Base-by-base conservation (phyloP, 129 eudicot genomes). In the Centella asiatica region DNA sequence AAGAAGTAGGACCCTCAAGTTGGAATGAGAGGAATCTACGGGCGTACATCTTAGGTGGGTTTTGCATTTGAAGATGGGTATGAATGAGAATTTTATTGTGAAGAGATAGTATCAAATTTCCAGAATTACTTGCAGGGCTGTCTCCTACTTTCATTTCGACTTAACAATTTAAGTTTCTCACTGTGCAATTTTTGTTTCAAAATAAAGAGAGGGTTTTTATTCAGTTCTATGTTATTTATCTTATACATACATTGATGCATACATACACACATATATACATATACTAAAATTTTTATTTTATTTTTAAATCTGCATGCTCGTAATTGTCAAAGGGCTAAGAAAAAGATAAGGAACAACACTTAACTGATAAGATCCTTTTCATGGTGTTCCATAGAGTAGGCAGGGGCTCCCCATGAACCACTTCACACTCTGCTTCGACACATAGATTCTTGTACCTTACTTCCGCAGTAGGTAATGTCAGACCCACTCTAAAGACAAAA, bases 341-440 rank as follows among this genome's bases (percentile, higher is more conserved):
- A 48, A 48, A 22, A 5, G 53, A 9, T 1, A 48, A 12, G 47
- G 4, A 42, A 42, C 47, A 42, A 14, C 36, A 54, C 60, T 54
- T 54, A 28, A n/a, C n/a, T n/a, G n/a, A n/a, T n/a, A 44, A 44
- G 15, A 62, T 44, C 4, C 40, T 29, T 10, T 62, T 62, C 17
- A 45, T n/a, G 12, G 54, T 13, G 54, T 62, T 62, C 67, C 67
- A 62, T 18, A 62, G 37, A 6, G 67, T 44, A n/a, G 67, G 67
- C 25, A 62, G 67, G 31, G 67, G 53, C 34, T 62, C 46, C 19
- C 67, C 67, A 4, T 28, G 54, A 4, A 44, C 55, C 14, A 44
- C 67, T n/a, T 62, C 26, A n/a, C 67, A 62, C 45, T 62, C 15
- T 62, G 67, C 56, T 45, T 62, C 56, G 3, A 62, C 67, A 44